Conservation (phyloP, 2,329 filamentous ascomycete species). For the Pseudonectria buxi region DNA sequence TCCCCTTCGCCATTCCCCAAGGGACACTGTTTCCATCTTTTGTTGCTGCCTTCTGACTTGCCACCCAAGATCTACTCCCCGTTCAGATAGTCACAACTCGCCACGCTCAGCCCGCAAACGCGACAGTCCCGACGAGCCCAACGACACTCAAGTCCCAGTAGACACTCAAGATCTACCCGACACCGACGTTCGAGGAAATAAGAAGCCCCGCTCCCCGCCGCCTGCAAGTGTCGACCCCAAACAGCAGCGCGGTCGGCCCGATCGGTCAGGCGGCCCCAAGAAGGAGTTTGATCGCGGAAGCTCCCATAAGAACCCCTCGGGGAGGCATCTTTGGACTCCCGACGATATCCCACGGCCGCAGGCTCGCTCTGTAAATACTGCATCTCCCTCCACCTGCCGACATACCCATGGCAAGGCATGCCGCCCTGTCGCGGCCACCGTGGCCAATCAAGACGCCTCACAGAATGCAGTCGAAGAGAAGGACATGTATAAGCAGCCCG, state of each 20-base stretch:
- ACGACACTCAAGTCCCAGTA: constrained; percentile 1
- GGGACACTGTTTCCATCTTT: no score
- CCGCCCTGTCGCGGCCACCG: background rate
- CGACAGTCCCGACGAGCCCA: constrained; percentile 4
- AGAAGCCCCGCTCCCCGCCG: constrained; percentile 24
- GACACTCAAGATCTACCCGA: constrained; percentile 2
- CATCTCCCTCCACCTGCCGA: constrained; percentile 3
- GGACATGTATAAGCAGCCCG: constrained; percentile 13
- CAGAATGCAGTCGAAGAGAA: background rate
- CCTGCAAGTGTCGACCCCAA: constrained; percentile 7
- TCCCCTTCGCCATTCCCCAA: no score
- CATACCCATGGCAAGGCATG: constrained; percentile 4
- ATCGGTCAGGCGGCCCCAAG: constrained; percentile 6
- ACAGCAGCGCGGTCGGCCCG: constrained; percentile 8
- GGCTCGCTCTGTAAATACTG: constrained; percentile 3
- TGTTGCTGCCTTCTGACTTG: no score
- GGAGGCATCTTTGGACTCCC: constrained; percentile 23
- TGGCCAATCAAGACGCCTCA: background rate
- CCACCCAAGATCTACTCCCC: no score
- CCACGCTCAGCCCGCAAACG: background rate
- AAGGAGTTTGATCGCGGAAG: constrained; percentile 19
- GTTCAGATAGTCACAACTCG: no score
- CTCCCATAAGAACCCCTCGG: constrained; percentile 12
- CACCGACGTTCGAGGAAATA: constrained; percentile 12
- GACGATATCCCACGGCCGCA: constrained; percentile 15